Conservation (phyloP, 139 green algal species). For the Volvox reticuliferus region DNA sequence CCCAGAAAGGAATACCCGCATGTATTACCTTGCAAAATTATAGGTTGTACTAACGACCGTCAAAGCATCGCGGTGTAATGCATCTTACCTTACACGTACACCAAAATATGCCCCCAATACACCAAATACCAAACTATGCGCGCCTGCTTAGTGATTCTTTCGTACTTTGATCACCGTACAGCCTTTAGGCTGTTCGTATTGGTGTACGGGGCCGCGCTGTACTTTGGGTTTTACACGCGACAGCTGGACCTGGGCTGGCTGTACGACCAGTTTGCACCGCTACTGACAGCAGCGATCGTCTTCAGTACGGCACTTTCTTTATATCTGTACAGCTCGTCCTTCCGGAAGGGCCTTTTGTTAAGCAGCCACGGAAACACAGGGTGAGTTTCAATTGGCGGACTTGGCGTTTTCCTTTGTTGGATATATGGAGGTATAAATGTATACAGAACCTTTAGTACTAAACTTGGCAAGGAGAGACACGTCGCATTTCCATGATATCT, state of each 20-base stretch:
- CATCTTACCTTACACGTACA: too few species aligned
- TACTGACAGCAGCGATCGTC: slow-evolving; percentile 80
- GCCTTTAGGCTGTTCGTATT: slow-evolving; percentile 74
- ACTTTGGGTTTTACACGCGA: slow-evolving; percentile 74
- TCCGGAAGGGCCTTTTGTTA: slow-evolving; percentile 62
- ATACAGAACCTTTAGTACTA: too few species aligned
- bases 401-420: too few species aligned
- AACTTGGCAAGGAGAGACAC: not conserved
- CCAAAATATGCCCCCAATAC: too few species aligned
- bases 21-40: too few species aligned
- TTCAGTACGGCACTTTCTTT: slow-evolving; percentile 72
- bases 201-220: slow-evolving; percentile 68
- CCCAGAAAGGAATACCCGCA: too few species aligned
- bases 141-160: too few species aligned
- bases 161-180: slow-evolving; percentile 48
- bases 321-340: slow-evolving; percentile 78
- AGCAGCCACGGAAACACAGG: slow-evolving; percentile 68
- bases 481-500: not conserved
- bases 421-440: too few species aligned
- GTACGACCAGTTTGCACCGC: slow-evolving; percentile 84
- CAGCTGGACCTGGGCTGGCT: slow-evolving; percentile 76
- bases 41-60: too few species aligned
- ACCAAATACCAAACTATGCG: too few species aligned
- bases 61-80: too few species aligned
- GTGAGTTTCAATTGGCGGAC: not conserved